Evolutionary conservation across 306 rosid species (phyloP).

Genomic region (Styphnolobium japonicum): DNA sequence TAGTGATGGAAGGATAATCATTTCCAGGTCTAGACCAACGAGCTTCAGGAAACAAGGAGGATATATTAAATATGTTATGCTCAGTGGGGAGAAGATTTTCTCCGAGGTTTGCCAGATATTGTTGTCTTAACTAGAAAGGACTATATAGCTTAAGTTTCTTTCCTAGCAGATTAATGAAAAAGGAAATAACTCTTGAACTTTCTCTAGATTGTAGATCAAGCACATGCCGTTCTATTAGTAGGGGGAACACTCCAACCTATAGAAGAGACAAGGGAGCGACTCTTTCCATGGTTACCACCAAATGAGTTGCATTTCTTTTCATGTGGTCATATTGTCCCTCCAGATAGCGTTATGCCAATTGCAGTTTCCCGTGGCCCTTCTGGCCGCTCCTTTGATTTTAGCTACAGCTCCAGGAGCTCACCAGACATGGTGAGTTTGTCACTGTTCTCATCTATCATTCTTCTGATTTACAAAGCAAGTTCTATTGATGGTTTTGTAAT

Average conservation of each 20-base stretch:
- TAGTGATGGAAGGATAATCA: slow-evolving; percentile 83
- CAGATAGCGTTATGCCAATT: slow-evolving; percentile 81
- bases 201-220: slow-evolving; percentile 73
- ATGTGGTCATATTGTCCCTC: slow-evolving; percentile 83
- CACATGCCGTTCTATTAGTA: slow-evolving; percentile 84
- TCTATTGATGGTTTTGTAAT: not conserved
- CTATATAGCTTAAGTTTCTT: slow-evolving; percentile 8
- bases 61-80: slow-evolving; percentile 86
- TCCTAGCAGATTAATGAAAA: slow-evolving; percentile 11
- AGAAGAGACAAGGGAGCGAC: slow-evolving; percentile 90
- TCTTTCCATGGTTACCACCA: slow-evolving; percentile 73
- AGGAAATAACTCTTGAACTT: slow-evolving; percentile 27
- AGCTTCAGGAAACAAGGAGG: slow-evolving; percentile 52
- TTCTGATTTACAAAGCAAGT: not conserved
- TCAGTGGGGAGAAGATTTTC: slow-evolving; percentile 85
- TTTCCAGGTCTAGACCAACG: slow-evolving; percentile 56
- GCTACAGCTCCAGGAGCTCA: slow-evolving; percentile 76
- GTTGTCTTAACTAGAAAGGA: slow-evolving; percentile 14
- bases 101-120: slow-evolving; percentile 65
- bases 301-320: slow-evolving; percentile 78
- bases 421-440: slow-evolving; percentile 50
- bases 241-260: slow-evolving; percentile 95
- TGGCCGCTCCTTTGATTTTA: slow-evolving; percentile 80
- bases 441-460: slow-evolving; percentile 6
- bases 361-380: slow-evolving; percentile 87